Evolutionary conservation across 1,284 basidiomycete genomes (phyloP).

Genomic region (Ganoderma resinaceum): DNA sequence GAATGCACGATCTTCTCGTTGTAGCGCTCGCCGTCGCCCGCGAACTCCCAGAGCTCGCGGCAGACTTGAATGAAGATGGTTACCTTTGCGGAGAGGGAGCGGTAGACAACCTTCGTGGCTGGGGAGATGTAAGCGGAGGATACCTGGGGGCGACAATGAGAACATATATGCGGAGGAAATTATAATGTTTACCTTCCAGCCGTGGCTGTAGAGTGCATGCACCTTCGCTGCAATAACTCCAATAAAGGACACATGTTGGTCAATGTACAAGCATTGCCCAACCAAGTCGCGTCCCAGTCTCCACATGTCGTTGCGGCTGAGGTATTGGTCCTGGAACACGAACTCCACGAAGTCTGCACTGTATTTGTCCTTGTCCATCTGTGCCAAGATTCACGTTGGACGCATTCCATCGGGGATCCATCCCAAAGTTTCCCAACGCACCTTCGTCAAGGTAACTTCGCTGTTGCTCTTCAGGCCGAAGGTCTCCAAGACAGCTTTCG

Average conservation of each 20-base stretch:
- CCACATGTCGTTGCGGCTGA: conserved; percentile 96
- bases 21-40: conserved; percentile 95
- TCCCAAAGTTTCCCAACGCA: conserved; percentile 30
- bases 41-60: conserved; percentile 96
- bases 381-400: conserved; percentile 1
- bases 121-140: conserved; percentile 85
- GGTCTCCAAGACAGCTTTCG: conserved; percentile 70
- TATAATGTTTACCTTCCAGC: conserved; percentile 57
- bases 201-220: conserved; percentile 74
- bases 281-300: conserved; percentile 79
- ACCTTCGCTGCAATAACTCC: conserved; percentile 84
- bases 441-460: conserved; percentile 76
- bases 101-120: conserved; percentile 88
- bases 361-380: conserved; percentile 74
- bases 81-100: conserved; percentile 91
- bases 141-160: conserved; percentile 53
- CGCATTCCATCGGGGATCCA: conserved; percentile 1
- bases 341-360: conserved; percentile 88
- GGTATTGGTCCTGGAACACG: conserved; percentile 90
- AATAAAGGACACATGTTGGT: conserved; percentile 79
- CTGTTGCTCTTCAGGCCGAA: conserved; percentile 76
- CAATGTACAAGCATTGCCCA: conserved; percentile 75
- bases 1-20: conserved; percentile 97
- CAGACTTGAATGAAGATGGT: conserved; percentile 97
- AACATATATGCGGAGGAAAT: not conserved